A percentile compares a stretch with the other conserved stretches of the same genome.
Evolutionary conservation across 2,329 filamentous ascomycete species (phyloP).

Genomic region (Domatiomyces globalis): DNA sequence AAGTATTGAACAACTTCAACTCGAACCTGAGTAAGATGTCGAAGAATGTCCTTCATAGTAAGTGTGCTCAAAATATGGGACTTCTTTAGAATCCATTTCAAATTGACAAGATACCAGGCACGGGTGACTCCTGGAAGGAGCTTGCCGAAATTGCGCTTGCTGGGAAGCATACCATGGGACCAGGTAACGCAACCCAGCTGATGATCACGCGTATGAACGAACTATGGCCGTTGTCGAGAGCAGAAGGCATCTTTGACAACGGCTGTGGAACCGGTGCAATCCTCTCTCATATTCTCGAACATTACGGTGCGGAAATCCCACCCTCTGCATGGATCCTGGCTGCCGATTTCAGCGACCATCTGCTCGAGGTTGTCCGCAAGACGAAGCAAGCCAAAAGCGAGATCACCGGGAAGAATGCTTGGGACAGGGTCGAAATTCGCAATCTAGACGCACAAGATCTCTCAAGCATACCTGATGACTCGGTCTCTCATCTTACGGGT

Average conservation of each 20-base stretch:
- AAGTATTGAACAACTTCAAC: no score
- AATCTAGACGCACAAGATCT: constrained; percentile 3
- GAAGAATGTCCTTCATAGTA: no score
- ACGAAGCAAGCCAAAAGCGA: background rate
- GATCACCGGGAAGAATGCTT: background rate
- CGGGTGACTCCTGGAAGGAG: constrained; percentile 1
- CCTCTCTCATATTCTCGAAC: background rate
- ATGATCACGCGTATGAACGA: background rate
- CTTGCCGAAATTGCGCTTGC: background rate
- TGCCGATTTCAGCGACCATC: constrained; percentile 1
- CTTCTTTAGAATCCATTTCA: no score
- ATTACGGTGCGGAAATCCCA: constrained; percentile 1
- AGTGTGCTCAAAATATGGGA: no score
- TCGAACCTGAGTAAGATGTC: no score
- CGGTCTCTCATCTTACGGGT: constrained; percentile 1
- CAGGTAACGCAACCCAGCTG: background rate
- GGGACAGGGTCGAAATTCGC: background rate
- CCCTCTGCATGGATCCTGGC: background rate
- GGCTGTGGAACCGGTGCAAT: constrained; percentile 1
- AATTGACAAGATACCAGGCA: background rate
- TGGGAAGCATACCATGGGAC: background rate
- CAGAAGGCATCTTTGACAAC: constrained; percentile 2
- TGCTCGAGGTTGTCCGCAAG: background rate
- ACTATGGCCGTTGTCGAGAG: background rate
- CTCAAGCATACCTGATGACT: background rate